Percentiles rank a stretch among this genome's conserved stretches.
Evolutionary conservation across 352 stramenopile genomes (phyloP).

Genomic region (Vaucheria bursata): DNA sequence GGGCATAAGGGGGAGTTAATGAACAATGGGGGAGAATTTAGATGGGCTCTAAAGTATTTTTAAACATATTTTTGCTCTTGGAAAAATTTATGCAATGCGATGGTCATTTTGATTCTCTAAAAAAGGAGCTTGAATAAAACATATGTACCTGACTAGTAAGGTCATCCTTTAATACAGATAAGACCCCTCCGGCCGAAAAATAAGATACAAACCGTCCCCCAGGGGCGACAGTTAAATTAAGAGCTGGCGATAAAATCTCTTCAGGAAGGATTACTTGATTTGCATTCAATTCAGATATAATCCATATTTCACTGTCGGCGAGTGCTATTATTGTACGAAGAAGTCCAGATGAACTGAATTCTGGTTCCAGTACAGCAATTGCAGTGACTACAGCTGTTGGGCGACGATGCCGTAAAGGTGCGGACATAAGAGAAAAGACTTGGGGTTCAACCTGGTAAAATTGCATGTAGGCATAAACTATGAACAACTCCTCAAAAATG

Average conservation of each 20-base stretch:
- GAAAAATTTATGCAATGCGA: no score
- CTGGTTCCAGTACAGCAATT: constrained; percentile 78
- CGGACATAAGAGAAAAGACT: no score
- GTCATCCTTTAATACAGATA: constrained; percentile 69
- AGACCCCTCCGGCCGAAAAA: constrained; percentile 79
- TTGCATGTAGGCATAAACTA: no score
- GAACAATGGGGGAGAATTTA: no score
- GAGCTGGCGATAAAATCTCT: constrained; percentile 75
- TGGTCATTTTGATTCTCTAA: no score
- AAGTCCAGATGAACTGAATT: constrained; percentile 74
- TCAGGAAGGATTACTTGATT: constrained; percentile 38
- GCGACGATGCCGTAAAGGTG: constrained; percentile 47
- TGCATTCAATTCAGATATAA: constrained; percentile 55
- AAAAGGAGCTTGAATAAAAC: no score
- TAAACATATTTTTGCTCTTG: no score
- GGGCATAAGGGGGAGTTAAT: no score
- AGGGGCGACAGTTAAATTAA: constrained; percentile 77
- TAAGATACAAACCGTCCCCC: constrained; percentile 90
- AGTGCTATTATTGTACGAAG: constrained; percentile 85
- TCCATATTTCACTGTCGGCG: constrained; percentile 67
- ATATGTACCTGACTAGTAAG: neutral
- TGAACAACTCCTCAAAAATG: no score
- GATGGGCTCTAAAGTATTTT: no score
- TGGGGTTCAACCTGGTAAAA: no score
- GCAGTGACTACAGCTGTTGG: constrained; percentile 40